Evolutionary conservation across 2,329 filamentous ascomycete genomes (phyloP).

Genomic region (Cladophialophora yegresii): DNA sequence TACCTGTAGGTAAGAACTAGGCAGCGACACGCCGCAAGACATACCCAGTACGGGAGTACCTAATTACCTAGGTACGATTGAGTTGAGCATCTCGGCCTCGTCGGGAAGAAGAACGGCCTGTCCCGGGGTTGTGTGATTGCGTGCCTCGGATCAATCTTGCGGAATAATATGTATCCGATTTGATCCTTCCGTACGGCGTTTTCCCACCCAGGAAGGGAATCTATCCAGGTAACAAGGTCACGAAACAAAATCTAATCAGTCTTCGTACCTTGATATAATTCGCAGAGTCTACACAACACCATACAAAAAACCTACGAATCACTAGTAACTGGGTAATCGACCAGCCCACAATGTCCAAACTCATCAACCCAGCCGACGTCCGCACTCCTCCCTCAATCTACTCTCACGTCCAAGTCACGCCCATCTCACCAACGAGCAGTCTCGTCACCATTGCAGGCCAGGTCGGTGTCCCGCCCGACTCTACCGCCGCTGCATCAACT

Average conservation of each 20-base stretch:
- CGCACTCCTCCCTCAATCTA: conserved; percentile 26
- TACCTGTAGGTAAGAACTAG: neutral
- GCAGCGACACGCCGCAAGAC: too few relatives aligned
- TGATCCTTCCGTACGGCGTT: too few relatives aligned
- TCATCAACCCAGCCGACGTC: conserved; percentile 24
- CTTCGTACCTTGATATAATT: too few relatives aligned
- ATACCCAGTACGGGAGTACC: too few relatives aligned
- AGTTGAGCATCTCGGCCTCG: too few relatives aligned
- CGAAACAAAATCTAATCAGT: too few relatives aligned
- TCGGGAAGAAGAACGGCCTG: neutral
- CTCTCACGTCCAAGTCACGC: conserved; percentile 21
- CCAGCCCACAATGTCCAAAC: conserved; percentile 16
- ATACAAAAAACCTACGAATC: too few relatives aligned
- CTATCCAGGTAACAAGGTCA: too few relatives aligned
- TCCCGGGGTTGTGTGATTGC: neutral
- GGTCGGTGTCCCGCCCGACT: conserved; percentile 18
- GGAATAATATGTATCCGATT: neutral
- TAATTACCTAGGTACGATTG: too few relatives aligned
- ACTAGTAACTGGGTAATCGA: neutral
- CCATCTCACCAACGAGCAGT: conserved; percentile 20
- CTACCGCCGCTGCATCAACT: conserved; percentile 6
- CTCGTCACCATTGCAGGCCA: conserved; percentile 30
- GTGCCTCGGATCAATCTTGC: neutral
- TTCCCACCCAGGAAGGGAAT: too few relatives aligned
- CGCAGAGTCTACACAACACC: too few relatives aligned